A percentile compares a stretch with the other conserved stretches of the same genome.
Evolutionary conservation across 2,329 filamentous ascomycete species (phyloP).

Genomic region (Rugonectria rugulosa): DNA sequence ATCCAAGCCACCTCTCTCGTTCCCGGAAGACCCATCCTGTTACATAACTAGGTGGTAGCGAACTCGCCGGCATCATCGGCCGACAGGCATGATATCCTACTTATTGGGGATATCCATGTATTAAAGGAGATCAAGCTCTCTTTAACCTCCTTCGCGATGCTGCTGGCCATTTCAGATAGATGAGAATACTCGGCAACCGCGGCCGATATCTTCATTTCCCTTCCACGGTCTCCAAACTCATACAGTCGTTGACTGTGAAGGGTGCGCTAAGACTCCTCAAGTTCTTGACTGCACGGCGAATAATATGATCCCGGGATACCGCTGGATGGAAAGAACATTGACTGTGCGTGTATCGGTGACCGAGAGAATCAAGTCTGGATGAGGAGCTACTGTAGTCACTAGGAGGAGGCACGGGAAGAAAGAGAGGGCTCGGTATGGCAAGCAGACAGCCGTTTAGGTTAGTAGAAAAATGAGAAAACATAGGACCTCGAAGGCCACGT

Average conservation of each 20-base stretch:
- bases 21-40: constrained; percentile 85
- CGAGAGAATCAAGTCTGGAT: constrained; percentile 9
- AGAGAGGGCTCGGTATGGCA: constrained; percentile 7
- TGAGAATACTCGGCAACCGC: constrained; percentile 94
- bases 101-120: constrained; percentile 84
- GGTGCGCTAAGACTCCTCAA: constrained; percentile 20
- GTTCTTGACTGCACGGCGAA: constrained; percentile 23
- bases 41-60: constrained; percentile 82
- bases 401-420: background rate
- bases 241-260: constrained; percentile 37
- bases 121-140: constrained; percentile 72
- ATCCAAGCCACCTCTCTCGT: constrained; percentile 69
- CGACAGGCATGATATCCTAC: constrained; percentile 87
- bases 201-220: constrained; percentile 67
- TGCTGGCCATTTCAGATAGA: constrained; percentile 78
- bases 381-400: background rate
- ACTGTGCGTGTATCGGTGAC: constrained; percentile 14
- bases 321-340: background rate
- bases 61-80: constrained; percentile 88
- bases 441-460: no score
- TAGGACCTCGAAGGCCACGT: no score
- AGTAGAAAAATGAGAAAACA: no score
- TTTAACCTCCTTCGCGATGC: constrained; percentile 82
- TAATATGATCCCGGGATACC: constrained; percentile 8
- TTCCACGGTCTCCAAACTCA: constrained; percentile 11